These are phyloP conservation scores for Russula griseocarnosa DNA, from an alignment of 768 basidiomycete genomes.

Conservation along the genomic window DNA sequence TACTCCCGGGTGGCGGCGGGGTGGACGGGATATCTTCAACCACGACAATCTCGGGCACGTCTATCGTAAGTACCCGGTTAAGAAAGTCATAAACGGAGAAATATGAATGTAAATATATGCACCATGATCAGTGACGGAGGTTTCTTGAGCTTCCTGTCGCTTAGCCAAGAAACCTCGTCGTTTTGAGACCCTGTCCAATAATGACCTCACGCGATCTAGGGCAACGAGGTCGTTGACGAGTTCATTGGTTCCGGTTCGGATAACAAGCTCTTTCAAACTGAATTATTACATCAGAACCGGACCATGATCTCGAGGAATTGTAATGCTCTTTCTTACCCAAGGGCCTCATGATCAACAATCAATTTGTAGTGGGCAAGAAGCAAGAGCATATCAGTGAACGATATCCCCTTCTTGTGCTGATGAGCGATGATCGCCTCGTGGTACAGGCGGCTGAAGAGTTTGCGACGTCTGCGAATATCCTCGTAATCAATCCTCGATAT, in stretches of 20 bases:
- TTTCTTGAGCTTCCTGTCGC: slow-evolving; percentile 41
- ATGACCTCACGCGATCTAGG: slow-evolving; percentile 76
- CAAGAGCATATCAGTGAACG: slow-evolving; percentile 85
- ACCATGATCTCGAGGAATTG: background rate
- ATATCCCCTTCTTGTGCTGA: slow-evolving; percentile 72
- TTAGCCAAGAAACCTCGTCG: slow-evolving; percentile 62
- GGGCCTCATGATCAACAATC: slow-evolving; percentile 82
- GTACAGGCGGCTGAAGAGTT: slow-evolving; percentile 70
- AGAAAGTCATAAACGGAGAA: background rate
- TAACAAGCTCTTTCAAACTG: slow-evolving; percentile 79
- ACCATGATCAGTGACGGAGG: slow-evolving; percentile 34
- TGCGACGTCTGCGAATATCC: slow-evolving; percentile 60
- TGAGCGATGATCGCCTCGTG: slow-evolving; percentile 81
- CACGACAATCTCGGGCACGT: slow-evolving; percentile 70
- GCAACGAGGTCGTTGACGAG: slow-evolving; percentile 81
- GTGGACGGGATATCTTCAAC: slow-evolving; percentile 50
- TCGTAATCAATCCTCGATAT: slow-evolving; percentile 63
- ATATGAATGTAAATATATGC: background rate
- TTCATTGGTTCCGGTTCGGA: slow-evolving; percentile 69
- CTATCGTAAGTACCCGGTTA: slow-evolving; percentile 34
- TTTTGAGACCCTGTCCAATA: slow-evolving; percentile 70
- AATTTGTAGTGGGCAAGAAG: slow-evolving; percentile 88
- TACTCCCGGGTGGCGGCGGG: slow-evolving; percentile 38
- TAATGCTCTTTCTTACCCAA: slow-evolving; percentile 50
- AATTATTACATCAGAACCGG: background rate